Conservation (phyloP, 2,329 filamentous ascomycete species). For the Alternaria consortialis region DNA sequence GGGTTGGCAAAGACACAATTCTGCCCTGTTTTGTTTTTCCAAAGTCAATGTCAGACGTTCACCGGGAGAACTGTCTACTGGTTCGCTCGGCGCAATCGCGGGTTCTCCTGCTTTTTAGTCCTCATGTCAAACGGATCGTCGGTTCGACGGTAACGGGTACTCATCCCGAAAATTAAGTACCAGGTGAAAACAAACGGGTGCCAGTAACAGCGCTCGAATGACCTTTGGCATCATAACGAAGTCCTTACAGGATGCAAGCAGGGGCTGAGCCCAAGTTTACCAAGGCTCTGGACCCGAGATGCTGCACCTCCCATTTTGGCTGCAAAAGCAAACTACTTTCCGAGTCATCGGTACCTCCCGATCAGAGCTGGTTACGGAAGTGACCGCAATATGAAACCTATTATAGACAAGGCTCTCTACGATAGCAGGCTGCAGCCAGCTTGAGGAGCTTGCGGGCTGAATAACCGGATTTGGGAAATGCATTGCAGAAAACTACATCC, state of each 20-base stretch:
- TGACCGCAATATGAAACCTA: background rate
- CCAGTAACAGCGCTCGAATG: background rate
- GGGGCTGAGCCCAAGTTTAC: conserved; percentile 10
- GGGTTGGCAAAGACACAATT: conserved; percentile 12
- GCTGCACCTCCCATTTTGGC: conserved; percentile 24
- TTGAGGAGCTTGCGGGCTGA: background rate
- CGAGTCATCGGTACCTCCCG: conserved; percentile 30
- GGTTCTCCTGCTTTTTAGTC: conserved; percentile 2
- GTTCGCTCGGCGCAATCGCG: conserved; percentile 13
- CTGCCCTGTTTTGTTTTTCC: conserved; percentile 14
- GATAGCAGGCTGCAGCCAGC: background rate
- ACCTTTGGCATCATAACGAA: background rate
- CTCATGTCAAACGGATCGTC: conserved; percentile 9
- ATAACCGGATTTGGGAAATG: background rate
- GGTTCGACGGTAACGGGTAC: conserved; percentile 10
- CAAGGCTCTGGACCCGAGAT: conserved; percentile 21
- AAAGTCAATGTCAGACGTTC: conserved; percentile 17
- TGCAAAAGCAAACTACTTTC: conserved; percentile 26
- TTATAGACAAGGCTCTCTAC: background rate
- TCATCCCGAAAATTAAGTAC: background rate
- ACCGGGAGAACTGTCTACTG: conserved; percentile 10
- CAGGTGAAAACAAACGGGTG: background rate
- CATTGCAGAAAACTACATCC: background rate
- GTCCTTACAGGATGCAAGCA: conserved; percentile 4
- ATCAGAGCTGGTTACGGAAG: conserved; percentile 12